phyloP scores from a whole-genome alignment of 2,329 filamentous ascomycete genomes.

The Cladosporium sp. region DNA sequence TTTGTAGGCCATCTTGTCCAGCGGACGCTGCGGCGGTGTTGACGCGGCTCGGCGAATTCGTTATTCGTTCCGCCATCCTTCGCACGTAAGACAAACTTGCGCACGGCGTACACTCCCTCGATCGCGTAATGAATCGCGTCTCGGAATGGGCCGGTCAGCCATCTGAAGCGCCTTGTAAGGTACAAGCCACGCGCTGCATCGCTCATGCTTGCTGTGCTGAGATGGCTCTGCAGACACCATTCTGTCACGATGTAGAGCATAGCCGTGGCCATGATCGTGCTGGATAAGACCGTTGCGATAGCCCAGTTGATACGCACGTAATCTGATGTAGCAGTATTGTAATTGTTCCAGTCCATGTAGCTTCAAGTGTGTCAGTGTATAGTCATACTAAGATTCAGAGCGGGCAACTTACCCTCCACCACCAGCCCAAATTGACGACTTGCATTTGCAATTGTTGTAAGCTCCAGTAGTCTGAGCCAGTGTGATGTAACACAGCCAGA shows the following conservation, averaged over 20 bases:
- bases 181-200: constrained; percentile 22
- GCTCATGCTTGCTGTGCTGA: constrained; percentile 32
- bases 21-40: constrained; percentile 13
- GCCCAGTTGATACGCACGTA: constrained; percentile 37
- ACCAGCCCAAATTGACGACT: constrained; percentile 40
- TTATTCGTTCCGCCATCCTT: neutral
- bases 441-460: constrained; percentile 46
- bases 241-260: constrained; percentile 42
- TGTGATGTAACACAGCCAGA: constrained; percentile 42
- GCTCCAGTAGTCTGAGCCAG: constrained; percentile 45
- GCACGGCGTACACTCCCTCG: constrained; percentile 7
- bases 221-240: constrained; percentile 42
- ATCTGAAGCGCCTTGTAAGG: constrained; percentile 21
- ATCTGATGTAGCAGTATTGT: constrained; percentile 34
- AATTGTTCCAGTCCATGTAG: constrained; percentile 43
- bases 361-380: constrained; percentile 20
- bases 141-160: constrained; percentile 14
- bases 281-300: constrained; percentile 35
- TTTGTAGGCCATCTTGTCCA: neutral
- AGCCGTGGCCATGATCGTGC: constrained; percentile 32
- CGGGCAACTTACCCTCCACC: constrained; percentile 21
- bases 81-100: neutral
- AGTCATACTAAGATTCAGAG: neutral
- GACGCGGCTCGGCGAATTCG: neutral
- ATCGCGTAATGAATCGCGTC: constrained; percentile 6